A percentile compares a stretch with the other conserved stretches of the same genome.
Conservation (phyloP, 202 grass and related monocot genomes). For the Carex arenaria region DNA sequence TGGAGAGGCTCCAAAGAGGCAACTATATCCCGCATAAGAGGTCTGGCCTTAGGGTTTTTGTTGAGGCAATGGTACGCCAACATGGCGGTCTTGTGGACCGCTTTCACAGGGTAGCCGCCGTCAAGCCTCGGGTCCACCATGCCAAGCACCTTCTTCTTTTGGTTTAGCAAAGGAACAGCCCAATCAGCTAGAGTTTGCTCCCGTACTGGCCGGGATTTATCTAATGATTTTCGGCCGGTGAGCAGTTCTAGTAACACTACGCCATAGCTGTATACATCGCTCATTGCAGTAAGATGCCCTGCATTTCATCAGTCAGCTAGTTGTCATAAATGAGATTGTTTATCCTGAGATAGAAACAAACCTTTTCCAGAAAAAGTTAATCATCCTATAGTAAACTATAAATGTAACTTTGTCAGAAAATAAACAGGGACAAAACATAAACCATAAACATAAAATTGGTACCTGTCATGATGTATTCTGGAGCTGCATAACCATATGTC, state of each 20-base stretch:
- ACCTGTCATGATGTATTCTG: slow-evolving; percentile 98
- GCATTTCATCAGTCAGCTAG: not conserved
- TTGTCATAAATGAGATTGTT: not conserved
- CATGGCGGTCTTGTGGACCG: slow-evolving; percentile 59
- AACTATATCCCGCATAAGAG: slow-evolving; percentile 76
- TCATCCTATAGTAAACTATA: not conserved
- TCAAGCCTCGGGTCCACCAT: slow-evolving; percentile 64
- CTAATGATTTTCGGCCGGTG: slow-evolving; percentile 59
- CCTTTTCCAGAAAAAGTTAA: not conserved
- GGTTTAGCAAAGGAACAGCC: slow-evolving; percentile 42
- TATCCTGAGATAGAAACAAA: not conserved
- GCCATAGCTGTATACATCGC: slow-evolving; percentile 91
- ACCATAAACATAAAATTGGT: not conserved
- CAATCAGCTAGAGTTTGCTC: slow-evolving; percentile 76
- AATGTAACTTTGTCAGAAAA: not conserved
- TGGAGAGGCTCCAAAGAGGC: slow-evolving; percentile 70
- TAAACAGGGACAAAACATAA: not conserved
- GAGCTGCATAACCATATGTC: slow-evolving; percentile 89
- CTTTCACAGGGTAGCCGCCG: slow-evolving; percentile 60
- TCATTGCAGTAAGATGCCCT: slow-evolving; percentile 92
- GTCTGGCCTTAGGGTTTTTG: slow-evolving; percentile 76
- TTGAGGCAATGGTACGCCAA: slow-evolving; percentile 81
- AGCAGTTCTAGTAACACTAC: slow-evolving; percentile 84
- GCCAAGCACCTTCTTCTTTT: slow-evolving; percentile 65
- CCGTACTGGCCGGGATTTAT: slow-evolving; percentile 57